phyloP scores from a whole-genome alignment of 108 stramenopile species.

The Aurantiochytrium sp. region DNA sequence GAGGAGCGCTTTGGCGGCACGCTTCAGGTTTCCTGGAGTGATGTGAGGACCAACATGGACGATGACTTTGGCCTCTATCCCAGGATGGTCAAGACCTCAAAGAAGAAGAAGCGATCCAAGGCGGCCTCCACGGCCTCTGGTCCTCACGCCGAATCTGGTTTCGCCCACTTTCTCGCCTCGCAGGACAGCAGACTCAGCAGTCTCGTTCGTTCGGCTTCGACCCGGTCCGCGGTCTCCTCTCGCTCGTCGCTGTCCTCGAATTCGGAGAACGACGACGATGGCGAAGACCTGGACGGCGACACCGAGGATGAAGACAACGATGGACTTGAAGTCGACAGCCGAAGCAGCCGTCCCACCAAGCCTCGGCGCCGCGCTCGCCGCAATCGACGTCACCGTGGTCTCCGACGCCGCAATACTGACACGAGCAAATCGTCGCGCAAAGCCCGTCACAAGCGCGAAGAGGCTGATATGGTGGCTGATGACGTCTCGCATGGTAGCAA shows the following conservation, averaged over 20 bases:
- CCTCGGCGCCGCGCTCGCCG: too few relatives aligned
- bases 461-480: too few relatives aligned
- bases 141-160: neutral
- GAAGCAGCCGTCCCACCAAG: too few relatives aligned
- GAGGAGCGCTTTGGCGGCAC: neutral
- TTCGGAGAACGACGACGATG: neutral
- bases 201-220: neutral
- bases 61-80: neutral
- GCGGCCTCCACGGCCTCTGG: too few relatives aligned
- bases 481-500: too few relatives aligned
- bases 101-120: neutral
- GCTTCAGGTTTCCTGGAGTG: neutral
- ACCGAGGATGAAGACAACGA: neutral
- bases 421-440: neutral
- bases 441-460: neutral
- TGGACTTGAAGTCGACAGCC: neutral
- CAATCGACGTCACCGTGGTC: too few relatives aligned
- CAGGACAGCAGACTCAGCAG: neutral
- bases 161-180: neutral
- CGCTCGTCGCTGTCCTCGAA: neutral
- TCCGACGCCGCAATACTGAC: too few relatives aligned
- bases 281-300: neutral
- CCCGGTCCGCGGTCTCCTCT: neutral
- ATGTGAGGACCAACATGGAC: neutral
- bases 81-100: too few relatives aligned